Conservation (phyloP, 2,329 filamentous ascomycete genomes). For the Beauveria sp. region DNA sequence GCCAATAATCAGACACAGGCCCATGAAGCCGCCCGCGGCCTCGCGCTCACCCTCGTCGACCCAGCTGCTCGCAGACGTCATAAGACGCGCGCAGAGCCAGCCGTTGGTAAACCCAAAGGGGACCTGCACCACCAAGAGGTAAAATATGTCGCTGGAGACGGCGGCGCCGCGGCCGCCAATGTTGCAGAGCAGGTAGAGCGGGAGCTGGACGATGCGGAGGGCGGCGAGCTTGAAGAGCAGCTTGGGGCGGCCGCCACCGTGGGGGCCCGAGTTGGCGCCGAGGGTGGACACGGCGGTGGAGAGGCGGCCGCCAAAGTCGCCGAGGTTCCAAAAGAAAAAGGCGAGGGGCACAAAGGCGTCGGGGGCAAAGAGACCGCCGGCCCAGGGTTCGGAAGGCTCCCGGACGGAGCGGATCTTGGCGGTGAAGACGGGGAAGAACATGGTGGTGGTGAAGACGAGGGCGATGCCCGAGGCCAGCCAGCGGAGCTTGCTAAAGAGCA, state of each 20-base stretch:
- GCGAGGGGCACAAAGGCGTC: constrained; percentile 80
- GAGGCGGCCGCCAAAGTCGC: constrained; percentile 73
- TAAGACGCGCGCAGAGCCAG: constrained; percentile 76
- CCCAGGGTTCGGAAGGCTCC: constrained; percentile 18
- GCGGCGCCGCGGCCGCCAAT: constrained; percentile 66
- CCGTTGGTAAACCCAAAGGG: constrained; percentile 81
- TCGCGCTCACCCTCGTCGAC: constrained; percentile 78
- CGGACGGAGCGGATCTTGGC: constrained; percentile 47
- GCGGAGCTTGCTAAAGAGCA: constrained; percentile 68
- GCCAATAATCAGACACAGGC: constrained; percentile 76
- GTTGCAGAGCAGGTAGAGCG: constrained; percentile 86
- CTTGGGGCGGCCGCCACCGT: constrained; percentile 48
- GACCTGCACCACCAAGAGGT: constrained; percentile 74
- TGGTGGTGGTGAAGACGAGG: constrained; percentile 73
- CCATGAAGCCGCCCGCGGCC: constrained; percentile 91
- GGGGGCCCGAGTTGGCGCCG: neutral
- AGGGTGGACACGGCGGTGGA: constrained; percentile 47
- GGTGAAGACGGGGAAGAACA: constrained; percentile 95
- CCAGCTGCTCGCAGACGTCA: constrained; percentile 83
- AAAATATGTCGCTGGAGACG: constrained; percentile 78
- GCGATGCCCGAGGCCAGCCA: constrained; percentile 74
- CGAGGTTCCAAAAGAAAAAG: constrained; percentile 89
- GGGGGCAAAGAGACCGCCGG: constrained; percentile 56
- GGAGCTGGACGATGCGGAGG: constrained; percentile 62
- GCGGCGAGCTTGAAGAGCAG: constrained; percentile 61